phyloP scores from a whole-genome alignment of 768 basidiomycete genomes.

The Cystobasidiopsis lactophilus region DNA sequence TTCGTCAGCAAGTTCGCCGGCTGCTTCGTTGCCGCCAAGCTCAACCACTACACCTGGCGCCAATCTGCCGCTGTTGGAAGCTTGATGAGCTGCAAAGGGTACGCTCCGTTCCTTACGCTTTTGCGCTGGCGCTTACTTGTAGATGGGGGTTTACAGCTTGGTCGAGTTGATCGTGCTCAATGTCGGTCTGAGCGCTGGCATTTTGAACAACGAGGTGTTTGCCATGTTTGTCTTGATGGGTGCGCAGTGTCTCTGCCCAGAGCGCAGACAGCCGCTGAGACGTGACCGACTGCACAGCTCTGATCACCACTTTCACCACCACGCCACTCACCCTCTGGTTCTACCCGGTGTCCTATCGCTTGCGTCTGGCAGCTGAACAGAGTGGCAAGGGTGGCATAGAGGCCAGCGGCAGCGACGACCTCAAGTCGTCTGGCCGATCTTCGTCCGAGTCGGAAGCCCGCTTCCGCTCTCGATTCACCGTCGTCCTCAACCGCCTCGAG shows the following conservation, averaged over 20 bases:
- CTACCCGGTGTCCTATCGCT: constrained; percentile 46
- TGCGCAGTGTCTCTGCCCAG: background rate
- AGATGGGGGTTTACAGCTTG: constrained; percentile 25
- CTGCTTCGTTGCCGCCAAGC: constrained; percentile 39
- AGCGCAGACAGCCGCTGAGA: constrained; percentile 6
- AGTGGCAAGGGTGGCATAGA: background rate
- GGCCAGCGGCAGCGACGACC: background rate
- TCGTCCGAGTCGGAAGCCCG: constrained; percentile 12
- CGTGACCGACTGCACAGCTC: background rate
- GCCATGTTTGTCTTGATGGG: constrained; percentile 63
- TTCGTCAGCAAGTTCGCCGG: constrained; percentile 61
- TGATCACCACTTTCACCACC: background rate
- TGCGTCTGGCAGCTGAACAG: background rate
- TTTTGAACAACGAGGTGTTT: constrained; percentile 46
- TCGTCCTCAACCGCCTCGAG: constrained; percentile 75
- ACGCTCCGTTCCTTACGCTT: constrained; percentile 15
- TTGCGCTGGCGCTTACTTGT: background rate
- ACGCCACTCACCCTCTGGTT: constrained; percentile 58
- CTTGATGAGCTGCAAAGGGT: constrained; percentile 82
- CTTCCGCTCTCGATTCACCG: constrained; percentile 42
- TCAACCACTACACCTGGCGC: constrained; percentile 44
- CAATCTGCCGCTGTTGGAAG: constrained; percentile 64
- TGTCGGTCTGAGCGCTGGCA: constrained; percentile 56
- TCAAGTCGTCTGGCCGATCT: constrained; percentile 3
- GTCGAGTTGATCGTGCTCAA: constrained; percentile 85